Evolutionary conservation across 139 green algal species (phyloP).

Genomic region (Desmodesmus armatus): DNA sequence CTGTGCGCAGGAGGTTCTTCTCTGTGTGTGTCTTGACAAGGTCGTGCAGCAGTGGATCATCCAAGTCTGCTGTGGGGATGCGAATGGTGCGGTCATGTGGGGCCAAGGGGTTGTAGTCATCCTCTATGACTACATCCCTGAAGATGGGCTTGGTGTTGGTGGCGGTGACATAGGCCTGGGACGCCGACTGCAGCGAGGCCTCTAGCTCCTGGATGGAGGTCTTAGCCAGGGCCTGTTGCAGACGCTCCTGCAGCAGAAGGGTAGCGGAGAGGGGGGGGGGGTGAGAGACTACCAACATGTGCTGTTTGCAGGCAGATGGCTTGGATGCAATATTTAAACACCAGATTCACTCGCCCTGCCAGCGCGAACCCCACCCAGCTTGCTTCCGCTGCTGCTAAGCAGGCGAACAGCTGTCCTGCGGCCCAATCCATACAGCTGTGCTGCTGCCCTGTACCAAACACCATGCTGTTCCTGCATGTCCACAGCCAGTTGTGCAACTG

Average conservation of each 20-base stretch:
- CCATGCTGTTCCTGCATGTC: too few relatives aligned
- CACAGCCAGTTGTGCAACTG: too few relatives aligned
- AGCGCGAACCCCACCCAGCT: too few relatives aligned
- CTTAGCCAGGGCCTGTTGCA: constrained; percentile 17
- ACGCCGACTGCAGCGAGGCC: constrained; percentile 47
- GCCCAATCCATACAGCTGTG: too few relatives aligned
- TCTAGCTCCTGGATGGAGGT: constrained; percentile 40
- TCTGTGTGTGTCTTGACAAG: constrained; percentile 61
- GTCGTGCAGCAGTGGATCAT: constrained; percentile 67
- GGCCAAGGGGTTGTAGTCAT: constrained; percentile 69
- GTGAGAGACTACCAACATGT: background rate
- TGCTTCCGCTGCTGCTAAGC: too few relatives aligned
- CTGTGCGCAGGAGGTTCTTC: constrained; percentile 46
- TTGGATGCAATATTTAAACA: too few relatives aligned
- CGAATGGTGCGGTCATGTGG: constrained; percentile 44
- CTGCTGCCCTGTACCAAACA: too few relatives aligned
- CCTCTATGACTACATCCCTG: constrained; percentile 71
- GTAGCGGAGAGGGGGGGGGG: background rate
- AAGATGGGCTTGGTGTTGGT: constrained; percentile 72
- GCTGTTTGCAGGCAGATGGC: background rate
- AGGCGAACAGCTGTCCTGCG: too few relatives aligned
- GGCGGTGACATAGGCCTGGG: constrained; percentile 58
- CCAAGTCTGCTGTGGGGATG: constrained; percentile 57
- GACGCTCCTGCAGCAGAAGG: background rate
- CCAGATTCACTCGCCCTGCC: too few relatives aligned